Base-by-base conservation (phyloP, 257 asterid genomes). In the Lycium ferocissimum region DNA sequence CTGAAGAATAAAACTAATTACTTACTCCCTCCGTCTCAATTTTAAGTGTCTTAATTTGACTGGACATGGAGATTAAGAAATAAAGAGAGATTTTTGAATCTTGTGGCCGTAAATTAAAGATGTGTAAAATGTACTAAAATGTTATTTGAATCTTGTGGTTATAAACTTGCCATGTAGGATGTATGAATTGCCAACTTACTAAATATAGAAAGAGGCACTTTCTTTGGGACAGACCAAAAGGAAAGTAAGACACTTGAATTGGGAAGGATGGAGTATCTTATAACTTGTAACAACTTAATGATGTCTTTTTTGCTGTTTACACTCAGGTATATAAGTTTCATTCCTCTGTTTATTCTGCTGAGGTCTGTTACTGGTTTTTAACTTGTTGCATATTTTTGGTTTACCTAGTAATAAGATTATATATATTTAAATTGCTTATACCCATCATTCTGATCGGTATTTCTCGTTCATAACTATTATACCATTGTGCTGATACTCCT, bases 261-360 rank as follows among this genome's bases (percentile, higher is more conserved):
- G 33, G 33, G 33, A 26, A 26, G 33, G 33, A 26, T 26, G 33
- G 33, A 26, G 2, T 56, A 47, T 20, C 59, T 73, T 73, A 59
- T 20, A 73, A 20, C 59, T 73, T 73, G 81, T 20, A 73, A 20
- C 80, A 73, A 73, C 2, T 73, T 26, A 47, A 47, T 73, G 59
- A 53, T 12, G 61, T 73, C 2, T 20, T 73, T 47, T 47, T 59
- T n/a, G 4, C 56, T 47, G 81, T 47, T 73, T 47, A 73, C 35
- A n/a, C 11, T 73, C 61, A 47, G 40, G 80, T 57, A 65, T 47
- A 66, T 20, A 65, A 82, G 66, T 63, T 82, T 65, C 66, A 26
- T 65, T 66, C n/a, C 26, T 82, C 61, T 40, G 78, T 81, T 81
- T 61, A 45, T 45, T 82, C 33, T 59, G 70, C 43, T 45, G 56